Conservation (phyloP, 345 rosid species). For the Sonneratia caseolaris region DNA sequence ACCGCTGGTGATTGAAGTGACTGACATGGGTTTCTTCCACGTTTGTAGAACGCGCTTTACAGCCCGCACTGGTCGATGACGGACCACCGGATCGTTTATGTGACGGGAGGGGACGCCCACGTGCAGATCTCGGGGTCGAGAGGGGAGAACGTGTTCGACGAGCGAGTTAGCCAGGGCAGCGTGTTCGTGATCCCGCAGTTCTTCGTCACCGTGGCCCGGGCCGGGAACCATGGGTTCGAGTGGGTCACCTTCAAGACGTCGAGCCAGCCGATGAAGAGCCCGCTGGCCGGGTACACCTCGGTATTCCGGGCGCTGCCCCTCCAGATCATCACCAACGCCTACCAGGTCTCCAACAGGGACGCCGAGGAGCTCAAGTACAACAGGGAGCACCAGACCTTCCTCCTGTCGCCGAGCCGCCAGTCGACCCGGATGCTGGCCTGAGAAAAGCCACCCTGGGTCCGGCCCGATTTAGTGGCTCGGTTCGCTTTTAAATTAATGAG, state of each 20-base stretch:
- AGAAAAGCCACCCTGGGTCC: background rate
- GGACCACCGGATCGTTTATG: constrained; percentile 54
- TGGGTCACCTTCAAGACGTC: constrained; percentile 23
- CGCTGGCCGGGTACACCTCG: constrained; percentile 23
- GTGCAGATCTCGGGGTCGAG: constrained; percentile 21
- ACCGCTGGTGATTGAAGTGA: no score
- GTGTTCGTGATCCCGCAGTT: constrained; percentile 30
- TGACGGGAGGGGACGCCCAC: constrained; percentile 34
- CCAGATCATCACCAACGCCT: constrained; percentile 23
- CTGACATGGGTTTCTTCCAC: background rate
- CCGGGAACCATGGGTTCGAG: constrained; percentile 25
- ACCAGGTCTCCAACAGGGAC: constrained; percentile 21
- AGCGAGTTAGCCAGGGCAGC: constrained; percentile 18
- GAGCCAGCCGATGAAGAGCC: constrained; percentile 20
- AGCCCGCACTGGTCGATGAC: constrained; percentile 60
- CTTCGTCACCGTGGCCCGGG: constrained; percentile 10
- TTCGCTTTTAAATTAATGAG: background rate
- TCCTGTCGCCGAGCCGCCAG: constrained; percentile 18
- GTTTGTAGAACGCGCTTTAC: constrained; percentile 43
- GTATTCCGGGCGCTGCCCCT: constrained; percentile 26
- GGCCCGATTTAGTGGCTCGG: no score
- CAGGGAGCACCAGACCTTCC: constrained; percentile 22
- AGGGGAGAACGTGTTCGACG: constrained; percentile 20
- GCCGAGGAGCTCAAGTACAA: constrained; percentile 20
- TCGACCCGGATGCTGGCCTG: background rate